Base-by-base conservation (phyloP, 495 filamentous ascomycete species). In the Penicillium lividum region DNA sequence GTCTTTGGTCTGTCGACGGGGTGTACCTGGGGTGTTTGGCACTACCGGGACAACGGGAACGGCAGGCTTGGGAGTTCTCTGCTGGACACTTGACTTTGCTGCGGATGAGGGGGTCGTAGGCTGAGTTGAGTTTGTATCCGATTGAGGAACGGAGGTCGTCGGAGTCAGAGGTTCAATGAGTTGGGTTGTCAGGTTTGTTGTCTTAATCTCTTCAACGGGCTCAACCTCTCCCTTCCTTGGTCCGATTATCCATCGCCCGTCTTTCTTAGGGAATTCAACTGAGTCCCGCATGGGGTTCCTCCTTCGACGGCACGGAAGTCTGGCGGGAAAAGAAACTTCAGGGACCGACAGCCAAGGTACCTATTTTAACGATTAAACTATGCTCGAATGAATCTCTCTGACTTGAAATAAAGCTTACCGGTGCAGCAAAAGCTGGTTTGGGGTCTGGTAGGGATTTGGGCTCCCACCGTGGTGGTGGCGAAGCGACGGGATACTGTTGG, bases 341-440 rank as follows among this genome's bases (percentile, higher is more conserved):
- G 87, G 84, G 33, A 80, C 78, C 28, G 92, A 96, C n/a, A 87
- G 77, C 92, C 92, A 96, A 10, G 92, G 92, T 3, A 97, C 75
- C 85, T 90, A 63, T 45, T 27, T 58, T 22, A 34, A 52, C 18
- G 29, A 42, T 60, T 15, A 65, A 57, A 53, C 29, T 55, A 42
- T 40, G 47, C 38, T 44, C 27, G n/a, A 27, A 31, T 18, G 34
- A 30, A 13, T 45, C 13, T 9, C 25, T 25, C 15, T 4, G 1
- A 33, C 30, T 42, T 22, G 29, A 16, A 43, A 38, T 42, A 22
- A 7, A 29, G 80, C 86, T 81, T 80, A 91, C 87, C 18, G 86
- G 85, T 63, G 86, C 80, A 64, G 76, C 79, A 67, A 87, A 93
- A 0, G 82, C 81, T 34, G 68, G 67, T 53, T 53, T 65, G 7